Evolutionary conservation across 352 stramenopile species (phyloP).

Genomic region (Blastocystis hominis): DNA sequence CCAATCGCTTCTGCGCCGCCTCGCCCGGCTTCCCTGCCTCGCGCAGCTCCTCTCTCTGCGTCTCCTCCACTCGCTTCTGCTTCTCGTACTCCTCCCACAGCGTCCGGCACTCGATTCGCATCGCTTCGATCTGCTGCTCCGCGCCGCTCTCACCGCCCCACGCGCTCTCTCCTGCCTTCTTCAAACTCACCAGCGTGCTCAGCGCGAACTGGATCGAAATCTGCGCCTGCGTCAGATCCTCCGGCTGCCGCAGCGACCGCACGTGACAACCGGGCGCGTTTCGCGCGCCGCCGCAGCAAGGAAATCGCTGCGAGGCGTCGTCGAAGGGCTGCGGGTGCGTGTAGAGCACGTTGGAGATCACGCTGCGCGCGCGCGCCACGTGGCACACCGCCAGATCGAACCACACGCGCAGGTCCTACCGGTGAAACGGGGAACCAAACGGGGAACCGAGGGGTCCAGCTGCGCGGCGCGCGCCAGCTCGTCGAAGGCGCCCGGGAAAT

Average conservation of each 20-base stretch:
- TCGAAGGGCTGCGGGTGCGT: not conserved
- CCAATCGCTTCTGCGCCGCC: slow-evolving; percentile 2
- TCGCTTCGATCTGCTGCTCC: not conserved
- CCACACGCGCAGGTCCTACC: not conserved
- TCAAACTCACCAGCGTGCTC: not conserved
- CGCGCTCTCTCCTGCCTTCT: not conserved
- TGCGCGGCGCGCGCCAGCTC: not conserved
- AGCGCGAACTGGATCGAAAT: slow-evolving; percentile 11
- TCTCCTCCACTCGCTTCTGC: slow-evolving; percentile 25
- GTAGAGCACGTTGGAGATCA: not conserved
- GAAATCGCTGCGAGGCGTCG: not conserved
- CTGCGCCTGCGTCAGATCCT: slow-evolving; percentile 13
- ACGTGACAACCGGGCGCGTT: not conserved
- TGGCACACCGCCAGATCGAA: slow-evolving; percentile 11
- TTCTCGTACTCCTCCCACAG: slow-evolving; percentile 29
- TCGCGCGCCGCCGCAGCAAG: not conserved
- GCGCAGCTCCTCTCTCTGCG: not conserved
- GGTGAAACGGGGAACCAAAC: not conserved
- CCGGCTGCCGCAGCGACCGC: not conserved
- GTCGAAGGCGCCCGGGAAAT: not conserved
- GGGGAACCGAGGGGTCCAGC: not conserved
- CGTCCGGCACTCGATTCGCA: not conserved
- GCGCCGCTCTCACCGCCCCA: not conserved
- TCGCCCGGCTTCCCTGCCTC: not conserved
- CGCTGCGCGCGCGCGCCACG: not conserved